Conservation (phyloP, 805 yeast genomes). For the Blastobotrys mokoenaii region DNA sequence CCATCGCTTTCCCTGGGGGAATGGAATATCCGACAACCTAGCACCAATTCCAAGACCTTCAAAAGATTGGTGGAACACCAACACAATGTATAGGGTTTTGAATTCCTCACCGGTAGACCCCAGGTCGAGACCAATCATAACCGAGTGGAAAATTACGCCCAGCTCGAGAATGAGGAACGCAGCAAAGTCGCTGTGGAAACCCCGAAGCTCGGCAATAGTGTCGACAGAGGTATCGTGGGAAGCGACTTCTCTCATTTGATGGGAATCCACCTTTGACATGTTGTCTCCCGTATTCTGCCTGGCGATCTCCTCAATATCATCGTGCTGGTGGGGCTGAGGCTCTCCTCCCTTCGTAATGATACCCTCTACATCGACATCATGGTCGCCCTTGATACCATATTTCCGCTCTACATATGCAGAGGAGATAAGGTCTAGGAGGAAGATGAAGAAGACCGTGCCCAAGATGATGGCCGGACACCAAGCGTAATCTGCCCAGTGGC, state of each 20-base stretch:
- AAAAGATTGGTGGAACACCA: constrained; percentile 68
- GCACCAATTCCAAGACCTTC: constrained; percentile 78
- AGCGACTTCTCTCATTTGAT: neutral
- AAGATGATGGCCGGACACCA: constrained; percentile 50
- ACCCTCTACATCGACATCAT: constrained; percentile 19
- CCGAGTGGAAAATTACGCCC: constrained; percentile 68
- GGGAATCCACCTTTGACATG: no score
- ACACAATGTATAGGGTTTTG: constrained; percentile 51
- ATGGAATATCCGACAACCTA: constrained; percentile 50
- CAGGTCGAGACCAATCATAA: constrained; percentile 61
- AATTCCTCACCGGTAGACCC: constrained; percentile 61
- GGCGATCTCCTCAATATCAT: constrained; percentile 22
- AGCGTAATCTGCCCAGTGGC: constrained; percentile 44
- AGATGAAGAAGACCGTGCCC: constrained; percentile 37
- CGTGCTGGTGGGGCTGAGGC: constrained; percentile 10
- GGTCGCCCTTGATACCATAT: constrained; percentile 27
- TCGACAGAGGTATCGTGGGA: constrained; percentile 4
- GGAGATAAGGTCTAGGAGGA: constrained; percentile 42
- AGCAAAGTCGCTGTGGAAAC: constrained; percentile 29
- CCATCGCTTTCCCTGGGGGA: constrained; percentile 41
- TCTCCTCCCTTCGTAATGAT: constrained; percentile 8
- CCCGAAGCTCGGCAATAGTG: constrained; percentile 3
- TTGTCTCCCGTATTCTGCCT: neutral
- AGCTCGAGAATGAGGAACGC: constrained; percentile 56
- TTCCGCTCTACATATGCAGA: constrained; percentile 35